Conservation (phyloP, 371 early-diverging fungal genomes). For the Mucor mucedo region DNA sequence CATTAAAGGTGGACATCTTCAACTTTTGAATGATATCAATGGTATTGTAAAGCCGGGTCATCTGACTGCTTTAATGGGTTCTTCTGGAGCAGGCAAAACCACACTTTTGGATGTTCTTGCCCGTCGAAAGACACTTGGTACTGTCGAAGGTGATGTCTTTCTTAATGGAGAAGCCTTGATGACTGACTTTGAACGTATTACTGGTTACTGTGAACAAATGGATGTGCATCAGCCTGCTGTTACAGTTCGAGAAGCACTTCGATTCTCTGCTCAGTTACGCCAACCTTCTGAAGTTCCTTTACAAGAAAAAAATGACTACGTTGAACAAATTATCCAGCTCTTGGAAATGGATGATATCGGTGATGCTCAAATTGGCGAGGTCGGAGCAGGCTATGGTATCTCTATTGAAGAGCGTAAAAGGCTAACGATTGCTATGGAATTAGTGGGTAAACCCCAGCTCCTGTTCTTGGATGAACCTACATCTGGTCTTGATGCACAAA, state of each 20-base stretch:
- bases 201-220: conserved; percentile 85
- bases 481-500: conserved; percentile 67
- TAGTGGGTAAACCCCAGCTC: conserved; percentile 75
- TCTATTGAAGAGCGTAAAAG: conserved; percentile 70
- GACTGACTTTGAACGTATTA: conserved; percentile 70
- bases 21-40: conserved; percentile 53
- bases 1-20: conserved; percentile 54
- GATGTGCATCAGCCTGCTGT: conserved; percentile 74
- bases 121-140: conserved; percentile 78
- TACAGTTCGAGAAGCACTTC: conserved; percentile 66
- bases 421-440: conserved; percentile 67
- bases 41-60: conserved; percentile 68
- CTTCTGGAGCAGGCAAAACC: conserved; percentile 89
- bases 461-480: conserved; percentile 85
- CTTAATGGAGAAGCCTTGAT: conserved; percentile 57
- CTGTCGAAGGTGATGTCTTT: conserved; percentile 67
- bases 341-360: conserved; percentile 61
- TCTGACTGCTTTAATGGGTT: conserved; percentile 81
- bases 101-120: conserved; percentile 84
- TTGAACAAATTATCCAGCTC: conserved; percentile 64
- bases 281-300: conserved; percentile 56
- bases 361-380: conserved; percentile 55
- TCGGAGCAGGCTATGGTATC: conserved; percentile 49
- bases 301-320: conserved; percentile 59
- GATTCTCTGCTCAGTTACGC: conserved; percentile 68